Evolutionary conservation across 192 early-diverging fungal species (phyloP).

Genomic region (Allomyces macrogynus): DNA sequence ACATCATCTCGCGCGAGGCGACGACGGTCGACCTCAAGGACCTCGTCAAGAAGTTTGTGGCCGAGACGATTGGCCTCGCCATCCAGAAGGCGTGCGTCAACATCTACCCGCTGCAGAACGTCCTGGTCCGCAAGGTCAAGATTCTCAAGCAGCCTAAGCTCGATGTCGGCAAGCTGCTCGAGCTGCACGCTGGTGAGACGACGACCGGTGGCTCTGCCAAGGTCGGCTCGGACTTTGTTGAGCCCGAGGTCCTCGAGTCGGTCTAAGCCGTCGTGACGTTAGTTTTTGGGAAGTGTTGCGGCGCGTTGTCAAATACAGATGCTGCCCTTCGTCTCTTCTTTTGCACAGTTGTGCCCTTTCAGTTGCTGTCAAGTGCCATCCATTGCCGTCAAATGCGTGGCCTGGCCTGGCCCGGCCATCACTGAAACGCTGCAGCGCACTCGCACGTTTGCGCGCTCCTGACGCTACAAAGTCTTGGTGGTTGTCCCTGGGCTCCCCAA

Average conservation of each 20-base stretch:
- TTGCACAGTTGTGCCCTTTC: no score
- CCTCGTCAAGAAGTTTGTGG: constrained; percentile 85
- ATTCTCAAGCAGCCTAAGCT: constrained; percentile 94
- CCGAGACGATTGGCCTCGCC: constrained; percentile 90
- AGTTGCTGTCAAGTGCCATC: no score
- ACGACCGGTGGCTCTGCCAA: constrained; percentile 57
- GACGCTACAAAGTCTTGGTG: no score
- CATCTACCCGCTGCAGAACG: constrained; percentile 97
- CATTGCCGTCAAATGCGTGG: no score
- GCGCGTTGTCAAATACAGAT: no score
- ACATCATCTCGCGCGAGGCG: constrained; percentile 81
- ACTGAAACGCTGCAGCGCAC: no score
- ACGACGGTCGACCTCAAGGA: constrained; percentile 79
- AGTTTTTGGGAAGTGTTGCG: no score
- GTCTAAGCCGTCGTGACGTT: constrained; percentile 19
- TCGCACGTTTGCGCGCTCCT: no score
- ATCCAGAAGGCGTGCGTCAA: constrained; percentile 93
- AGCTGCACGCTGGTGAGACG: constrained; percentile 76
- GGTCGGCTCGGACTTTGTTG: constrained; percentile 74
- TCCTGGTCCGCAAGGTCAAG: constrained; percentile 95
- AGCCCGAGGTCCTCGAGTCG: constrained; percentile 49
- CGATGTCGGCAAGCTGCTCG: constrained; percentile 86
- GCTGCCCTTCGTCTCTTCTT: no score
- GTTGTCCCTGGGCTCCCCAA: no score
- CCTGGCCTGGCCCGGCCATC: no score